A percentile compares a stretch with the other conserved stretches of the same genome.
phyloP scores from a whole-genome alignment of 2,329 filamentous ascomycete species.

The Sclerotinia trifoliorum region DNA sequence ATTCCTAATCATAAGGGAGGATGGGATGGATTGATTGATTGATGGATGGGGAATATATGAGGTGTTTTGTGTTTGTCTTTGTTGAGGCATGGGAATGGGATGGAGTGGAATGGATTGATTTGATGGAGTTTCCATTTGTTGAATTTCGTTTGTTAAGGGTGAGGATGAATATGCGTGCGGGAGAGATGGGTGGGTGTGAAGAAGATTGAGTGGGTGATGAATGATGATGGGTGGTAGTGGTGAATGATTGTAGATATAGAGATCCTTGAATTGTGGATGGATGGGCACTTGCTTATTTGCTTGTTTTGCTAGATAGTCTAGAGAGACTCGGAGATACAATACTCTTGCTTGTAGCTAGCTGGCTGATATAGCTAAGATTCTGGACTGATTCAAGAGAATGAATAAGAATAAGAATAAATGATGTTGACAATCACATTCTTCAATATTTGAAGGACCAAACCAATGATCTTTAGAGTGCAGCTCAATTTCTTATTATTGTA shows the following conservation, averaged over 20 bases:
- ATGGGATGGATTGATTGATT: constrained; percentile 13
- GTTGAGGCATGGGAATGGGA: not conserved
- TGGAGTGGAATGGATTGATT: constrained; percentile 5
- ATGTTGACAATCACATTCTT: not conserved
- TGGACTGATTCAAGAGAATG: not conserved
- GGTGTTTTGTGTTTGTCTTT: constrained; percentile 7
- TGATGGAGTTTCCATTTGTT: constrained; percentile 8
- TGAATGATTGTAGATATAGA: constrained; percentile 3
- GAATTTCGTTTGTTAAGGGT: not conserved
- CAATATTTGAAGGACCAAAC: too few species aligned
- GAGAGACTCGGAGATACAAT: not conserved
- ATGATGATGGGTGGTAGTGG: not conserved
- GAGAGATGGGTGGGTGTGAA: not conserved
- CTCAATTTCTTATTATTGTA: too few species aligned
- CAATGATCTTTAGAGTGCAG: too few species aligned
- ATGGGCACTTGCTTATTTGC: constrained; percentile 1
- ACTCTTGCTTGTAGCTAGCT: constrained; percentile 2
- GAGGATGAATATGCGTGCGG: not conserved
- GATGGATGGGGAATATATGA: constrained; percentile 5
- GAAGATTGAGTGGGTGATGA: not conserved
- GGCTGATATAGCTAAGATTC: not conserved
- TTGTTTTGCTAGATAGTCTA: not conserved
- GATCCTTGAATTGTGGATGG: constrained; percentile 3
- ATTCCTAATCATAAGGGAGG: constrained; percentile 2
- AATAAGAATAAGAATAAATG: not conserved